Base-by-base conservation (phyloP, 2,329 filamentous ascomycete species). In the Ophiostoma piceae region DNA sequence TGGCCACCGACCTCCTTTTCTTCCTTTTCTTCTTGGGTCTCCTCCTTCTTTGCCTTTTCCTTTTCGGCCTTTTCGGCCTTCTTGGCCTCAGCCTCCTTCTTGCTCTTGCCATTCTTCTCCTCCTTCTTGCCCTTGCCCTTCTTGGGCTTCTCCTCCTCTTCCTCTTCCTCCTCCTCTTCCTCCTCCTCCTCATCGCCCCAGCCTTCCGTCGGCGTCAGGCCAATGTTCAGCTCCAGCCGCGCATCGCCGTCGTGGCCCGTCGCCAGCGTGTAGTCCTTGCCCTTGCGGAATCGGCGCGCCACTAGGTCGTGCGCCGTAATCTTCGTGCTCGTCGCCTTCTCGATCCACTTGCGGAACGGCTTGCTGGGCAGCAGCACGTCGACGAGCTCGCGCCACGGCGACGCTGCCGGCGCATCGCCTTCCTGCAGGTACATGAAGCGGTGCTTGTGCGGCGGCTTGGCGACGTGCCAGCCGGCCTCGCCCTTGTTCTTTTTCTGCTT, bases 401-500 rank as follows among this genome's bases (percentile, higher is more conserved):
- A 86, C 67, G 82, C 79, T 64, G 83, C 79, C 0, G 76, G 73
- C 32, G 71, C 72, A 26, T 80, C 79, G 67, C 76, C 83, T 74
- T 80, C 82, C 74, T 92, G 88, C 71, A 92, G 85, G 79, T 95
- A 99, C 1, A 97, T 83, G 78, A 90, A 99, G 16, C 94, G 91
- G 77, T 97, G 93, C 82, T 99, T 99, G 81, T 99, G 94, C 0
- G 95, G 95, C 54, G 95, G 95, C 41, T 87, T 86, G 7, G 95
- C 92, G 9, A 96, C 90, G 72, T 84, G 87, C 91, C 92, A 95
- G 60, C 82, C 85, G 72, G 80, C 80, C 65, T 83, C 83, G 37
- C 75, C 89, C 86, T n/a, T 12, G 51, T 22, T 32, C n/a, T 32
- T 32, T 6, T 60, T 43, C 43, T 81, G 77, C 70, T 80, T 80